A percentile compares a stretch with the other conserved stretches of the same genome.
phyloP scores from a whole-genome alignment of 805 yeast species.

The Teunomyces gatunensis region DNA sequence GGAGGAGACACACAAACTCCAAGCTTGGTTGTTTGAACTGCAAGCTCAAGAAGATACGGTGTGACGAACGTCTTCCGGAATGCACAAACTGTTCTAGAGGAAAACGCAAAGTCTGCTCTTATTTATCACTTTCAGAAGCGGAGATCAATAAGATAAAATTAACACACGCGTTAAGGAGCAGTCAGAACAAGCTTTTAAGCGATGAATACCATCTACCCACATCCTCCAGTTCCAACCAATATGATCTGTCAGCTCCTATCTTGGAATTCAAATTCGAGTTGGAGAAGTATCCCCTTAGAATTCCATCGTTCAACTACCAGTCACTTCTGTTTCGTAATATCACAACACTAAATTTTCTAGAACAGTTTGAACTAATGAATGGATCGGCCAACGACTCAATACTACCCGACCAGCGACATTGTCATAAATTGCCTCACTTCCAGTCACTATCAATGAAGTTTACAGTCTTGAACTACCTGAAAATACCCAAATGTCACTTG shows the following conservation, averaged over 20 bases:
- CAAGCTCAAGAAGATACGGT: constrained; percentile 29
- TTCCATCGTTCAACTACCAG: constrained; percentile 20
- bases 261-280: constrained; percentile 26
- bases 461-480: background rate
- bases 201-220: constrained; percentile 27
- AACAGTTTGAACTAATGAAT: constrained; percentile 16
- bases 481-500: background rate
- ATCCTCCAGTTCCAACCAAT: constrained; percentile 7
- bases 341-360: constrained; percentile 16
- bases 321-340: constrained; percentile 21
- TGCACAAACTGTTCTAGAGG: constrained; percentile 28
- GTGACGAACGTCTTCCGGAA: constrained; percentile 28
- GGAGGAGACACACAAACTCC: constrained; percentile 29
- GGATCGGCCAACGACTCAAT: constrained; percentile 1
- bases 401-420: background rate
- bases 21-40: constrained; percentile 31
- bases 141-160: constrained; percentile 23
- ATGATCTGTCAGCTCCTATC: background rate
- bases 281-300: constrained; percentile 16
- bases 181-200: constrained; percentile 25
- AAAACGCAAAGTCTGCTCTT: constrained; percentile 25
- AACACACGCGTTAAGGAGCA: constrained; percentile 26
- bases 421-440: background rate
- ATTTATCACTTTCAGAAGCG: constrained; percentile 14
- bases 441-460: background rate